phyloP scores from a whole-genome alignment of 768 basidiomycete species.

The Lactarius akahatsu region DNA sequence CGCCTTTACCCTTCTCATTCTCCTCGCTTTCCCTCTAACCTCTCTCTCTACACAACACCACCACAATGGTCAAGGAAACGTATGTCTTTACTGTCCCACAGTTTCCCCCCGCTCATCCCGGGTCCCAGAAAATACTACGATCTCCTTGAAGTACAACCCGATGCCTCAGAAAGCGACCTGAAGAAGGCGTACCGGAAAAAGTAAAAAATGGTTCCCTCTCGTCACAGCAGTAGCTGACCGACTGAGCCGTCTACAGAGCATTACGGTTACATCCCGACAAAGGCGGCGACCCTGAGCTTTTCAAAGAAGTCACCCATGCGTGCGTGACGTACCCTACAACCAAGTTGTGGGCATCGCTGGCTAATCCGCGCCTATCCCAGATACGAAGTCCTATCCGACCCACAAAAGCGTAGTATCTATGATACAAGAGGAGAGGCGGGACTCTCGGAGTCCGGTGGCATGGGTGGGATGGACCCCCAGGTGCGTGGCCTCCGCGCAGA shows the following conservation, averaged over 20 bases:
- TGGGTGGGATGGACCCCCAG: slow-evolving; percentile 97
- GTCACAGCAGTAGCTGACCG: slow-evolving; percentile 8
- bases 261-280: slow-evolving; percentile 88
- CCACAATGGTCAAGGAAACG: slow-evolving; percentile 70
- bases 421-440: slow-evolving; percentile 94
- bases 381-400: slow-evolving; percentile 91
- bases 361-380: slow-evolving; percentile 42
- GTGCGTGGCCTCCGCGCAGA: slow-evolving; percentile 41
- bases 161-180: slow-evolving; percentile 78
- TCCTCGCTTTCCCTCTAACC: slow-evolving; percentile 22
- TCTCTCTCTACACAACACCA: slow-evolving; percentile 20
- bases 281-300: slow-evolving; percentile 93
- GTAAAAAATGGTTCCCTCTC: slow-evolving; percentile 41
- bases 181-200: slow-evolving; percentile 97
- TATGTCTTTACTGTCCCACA: slow-evolving; percentile 35
- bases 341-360: slow-evolving; percentile 21
- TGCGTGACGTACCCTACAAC: slow-evolving; percentile 45
- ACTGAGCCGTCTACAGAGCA: slow-evolving; percentile 50
- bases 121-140: slow-evolving; percentile 81
- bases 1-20: slow-evolving; percentile 16
- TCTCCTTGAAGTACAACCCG: slow-evolving; percentile 79
- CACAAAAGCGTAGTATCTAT: slow-evolving; percentile 77
- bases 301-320: slow-evolving; percentile 98
- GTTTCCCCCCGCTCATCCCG: slow-evolving; percentile 9
- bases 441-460: slow-evolving; percentile 78